Evolutionary conservation across 2,329 filamentous ascomycete species (phyloP).

Genomic region (Colletotrichum lupini): DNA sequence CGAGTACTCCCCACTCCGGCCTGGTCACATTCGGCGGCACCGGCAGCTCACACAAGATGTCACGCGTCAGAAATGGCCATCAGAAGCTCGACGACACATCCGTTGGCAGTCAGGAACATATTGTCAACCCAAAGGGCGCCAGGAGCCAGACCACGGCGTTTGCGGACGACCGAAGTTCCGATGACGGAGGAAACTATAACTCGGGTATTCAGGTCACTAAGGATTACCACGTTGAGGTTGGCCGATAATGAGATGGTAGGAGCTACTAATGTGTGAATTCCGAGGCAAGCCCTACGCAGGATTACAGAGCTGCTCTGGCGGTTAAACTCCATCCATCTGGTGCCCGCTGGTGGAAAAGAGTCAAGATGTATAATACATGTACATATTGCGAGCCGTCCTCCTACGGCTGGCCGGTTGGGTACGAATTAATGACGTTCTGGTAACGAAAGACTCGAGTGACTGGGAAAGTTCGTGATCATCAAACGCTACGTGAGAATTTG

Average conservation of each 20-base stretch:
- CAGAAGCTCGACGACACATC: constrained; percentile 18
- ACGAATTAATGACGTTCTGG: neutral
- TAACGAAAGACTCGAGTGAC: neutral
- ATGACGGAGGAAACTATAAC: neutral
- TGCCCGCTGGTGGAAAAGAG: neutral
- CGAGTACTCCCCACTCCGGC: constrained; percentile 5
- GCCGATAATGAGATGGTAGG: neutral
- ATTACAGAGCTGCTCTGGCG: neutral
- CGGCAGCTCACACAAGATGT: constrained; percentile 12
- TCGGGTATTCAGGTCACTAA: constrained; percentile 20
- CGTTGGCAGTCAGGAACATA: constrained; percentile 27
- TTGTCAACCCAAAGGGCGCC: neutral
- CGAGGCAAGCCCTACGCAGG: too few species aligned
- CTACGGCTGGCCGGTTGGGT: neutral
- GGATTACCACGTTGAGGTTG: constrained; percentile 27
- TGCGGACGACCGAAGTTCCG: constrained; percentile 21
- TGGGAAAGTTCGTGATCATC: too few species aligned
- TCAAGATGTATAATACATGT: neutral
- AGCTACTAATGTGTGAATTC: neutral
- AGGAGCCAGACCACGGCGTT: constrained; percentile 15
- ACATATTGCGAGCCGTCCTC: neutral
- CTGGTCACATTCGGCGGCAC: constrained; percentile 28
- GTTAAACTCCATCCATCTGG: neutral
- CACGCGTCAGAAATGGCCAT: constrained; percentile 8
- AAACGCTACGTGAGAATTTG: too few species aligned